Evolutionary conservation across 2,329 filamentous ascomycete species (phyloP).

Genomic region (Fusarium sp.): DNA sequence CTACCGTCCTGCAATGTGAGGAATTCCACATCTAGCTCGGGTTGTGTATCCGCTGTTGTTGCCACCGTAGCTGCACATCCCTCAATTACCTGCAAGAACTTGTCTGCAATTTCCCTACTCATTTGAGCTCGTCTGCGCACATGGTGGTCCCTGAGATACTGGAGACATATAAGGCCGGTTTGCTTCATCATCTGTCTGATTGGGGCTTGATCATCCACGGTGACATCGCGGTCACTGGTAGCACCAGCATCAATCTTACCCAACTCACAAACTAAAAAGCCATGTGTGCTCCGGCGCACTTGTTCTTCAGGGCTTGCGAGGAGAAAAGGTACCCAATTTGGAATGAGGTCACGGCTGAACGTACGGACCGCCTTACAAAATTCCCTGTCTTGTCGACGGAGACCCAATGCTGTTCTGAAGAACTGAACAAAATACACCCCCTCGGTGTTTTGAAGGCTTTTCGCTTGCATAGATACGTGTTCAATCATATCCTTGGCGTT

Average conservation of each 20-base stretch:
- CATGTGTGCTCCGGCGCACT: conserved; percentile 54
- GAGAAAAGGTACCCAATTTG: conserved; percentile 62
- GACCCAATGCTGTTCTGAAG: conserved; percentile 43
- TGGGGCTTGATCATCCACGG: conserved; percentile 38
- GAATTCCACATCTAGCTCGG: conserved; percentile 46
- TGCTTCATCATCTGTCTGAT: conserved; percentile 44
- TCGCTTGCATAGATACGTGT: conserved; percentile 57
- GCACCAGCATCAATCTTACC: conserved; percentile 47
- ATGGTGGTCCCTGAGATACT: conserved; percentile 58
- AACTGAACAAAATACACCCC: conserved; percentile 60
- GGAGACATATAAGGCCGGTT: conserved; percentile 57
- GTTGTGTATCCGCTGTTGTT: conserved; percentile 43
- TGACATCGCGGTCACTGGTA: conserved; percentile 44
- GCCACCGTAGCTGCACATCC: conserved; percentile 53
- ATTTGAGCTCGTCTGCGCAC: conserved; percentile 54
- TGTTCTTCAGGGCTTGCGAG: conserved; percentile 57
- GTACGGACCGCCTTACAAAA: conserved; percentile 32
- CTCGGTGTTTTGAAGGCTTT: conserved; percentile 57
- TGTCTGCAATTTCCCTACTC: conserved; percentile 52
- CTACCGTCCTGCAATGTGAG: conserved; percentile 41
- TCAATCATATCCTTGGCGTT: conserved; percentile 52
- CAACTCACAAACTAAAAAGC: conserved; percentile 55
- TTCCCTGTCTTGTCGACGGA: conserved; percentile 42
- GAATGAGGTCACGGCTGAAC: conserved; percentile 42
- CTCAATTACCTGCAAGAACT: conserved; percentile 55